A percentile compares a stretch with the other conserved stretches of the same genome.
Conservation (phyloP, 2,329 filamentous ascomycete species). For the Epichloe aotearoae region DNA sequence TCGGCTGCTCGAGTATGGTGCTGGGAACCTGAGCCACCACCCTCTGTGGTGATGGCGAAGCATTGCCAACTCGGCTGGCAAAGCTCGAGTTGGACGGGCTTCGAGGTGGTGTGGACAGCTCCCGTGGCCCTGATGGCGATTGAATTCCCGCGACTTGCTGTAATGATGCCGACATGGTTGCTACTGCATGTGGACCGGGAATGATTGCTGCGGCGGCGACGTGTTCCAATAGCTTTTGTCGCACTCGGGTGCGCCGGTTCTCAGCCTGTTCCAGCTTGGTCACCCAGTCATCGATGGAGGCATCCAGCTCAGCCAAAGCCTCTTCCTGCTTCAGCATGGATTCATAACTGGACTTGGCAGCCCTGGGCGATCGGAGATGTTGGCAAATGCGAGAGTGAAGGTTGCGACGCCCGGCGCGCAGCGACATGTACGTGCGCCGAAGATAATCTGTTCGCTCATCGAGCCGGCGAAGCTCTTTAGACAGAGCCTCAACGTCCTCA, state of each 20-base stretch:
- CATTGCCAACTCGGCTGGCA: constrained; percentile 21
- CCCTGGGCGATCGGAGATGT: constrained; percentile 60
- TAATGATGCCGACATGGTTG: constrained; percentile 23
- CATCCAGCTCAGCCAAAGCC: constrained; percentile 61
- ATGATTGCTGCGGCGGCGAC: constrained; percentile 58
- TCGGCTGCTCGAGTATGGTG: constrained; percentile 39
- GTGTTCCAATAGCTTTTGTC: constrained; percentile 71
- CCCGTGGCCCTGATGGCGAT: constrained; percentile 21
- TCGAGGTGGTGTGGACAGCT: constrained; percentile 36
- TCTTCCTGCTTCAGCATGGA: constrained; percentile 70
- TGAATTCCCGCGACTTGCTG: constrained; percentile 29
- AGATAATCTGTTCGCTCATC: constrained; percentile 70
- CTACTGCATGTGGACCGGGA: constrained; percentile 9
- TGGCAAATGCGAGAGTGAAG: constrained; percentile 66
- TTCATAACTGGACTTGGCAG: constrained; percentile 59
- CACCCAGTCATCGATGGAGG: constrained; percentile 70
- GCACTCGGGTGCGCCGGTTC: constrained; percentile 59
- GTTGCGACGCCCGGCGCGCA: constrained; percentile 63
- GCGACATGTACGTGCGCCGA: constrained; percentile 60
- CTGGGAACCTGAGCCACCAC: constrained; percentile 41
- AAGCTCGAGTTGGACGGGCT: constrained; percentile 7
- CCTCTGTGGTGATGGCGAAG: constrained; percentile 36
- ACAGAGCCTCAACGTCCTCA: constrained; percentile 51
- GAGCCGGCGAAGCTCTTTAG: constrained; percentile 61
- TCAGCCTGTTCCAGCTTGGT: constrained; percentile 69